Conservation (phyloP, 2,329 filamentous ascomycete genomes). For the Raffaelea ambrosiae region DNA sequence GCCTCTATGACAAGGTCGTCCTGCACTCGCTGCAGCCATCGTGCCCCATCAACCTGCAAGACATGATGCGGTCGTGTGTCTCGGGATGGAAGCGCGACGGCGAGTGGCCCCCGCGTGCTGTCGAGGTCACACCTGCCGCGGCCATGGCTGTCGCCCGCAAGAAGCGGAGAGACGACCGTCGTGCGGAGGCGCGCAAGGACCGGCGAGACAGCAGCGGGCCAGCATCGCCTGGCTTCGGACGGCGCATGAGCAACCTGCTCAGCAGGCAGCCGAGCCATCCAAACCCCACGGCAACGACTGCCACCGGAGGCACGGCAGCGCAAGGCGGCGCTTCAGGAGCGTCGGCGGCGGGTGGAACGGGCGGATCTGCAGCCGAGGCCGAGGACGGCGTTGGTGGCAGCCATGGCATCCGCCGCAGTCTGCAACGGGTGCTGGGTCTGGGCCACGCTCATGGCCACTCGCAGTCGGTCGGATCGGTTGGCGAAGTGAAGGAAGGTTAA, state of each 20-base stretch:
- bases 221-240: constrained; percentile 6
- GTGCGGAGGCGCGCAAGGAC: not conserved
- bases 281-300: no score
- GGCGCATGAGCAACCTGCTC: constrained; percentile 12
- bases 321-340: not conserved
- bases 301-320: no score
- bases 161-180: constrained; percentile 3
- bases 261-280: not conserved
- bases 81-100: constrained; percentile 88
- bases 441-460: constrained; percentile 8
- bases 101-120: constrained; percentile 68
- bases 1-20: constrained; percentile 86
- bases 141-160: not conserved
- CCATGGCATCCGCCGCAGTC: constrained; percentile 23
- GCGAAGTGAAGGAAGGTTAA: not conserved
- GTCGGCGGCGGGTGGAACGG: constrained; percentile 4
- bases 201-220: constrained; percentile 1
- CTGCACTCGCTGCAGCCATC: constrained; percentile 70
- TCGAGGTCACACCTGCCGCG: not conserved
- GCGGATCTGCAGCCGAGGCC: not conserved
- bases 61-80: constrained; percentile 74
- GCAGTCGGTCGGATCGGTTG: not conserved
- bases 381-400: constrained; percentile 5
- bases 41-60: constrained; percentile 78
- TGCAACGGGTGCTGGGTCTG: constrained; percentile 26